Conservation (phyloP, 169 alveolate genomes). For the Toxoplasma gondii region DNA sequence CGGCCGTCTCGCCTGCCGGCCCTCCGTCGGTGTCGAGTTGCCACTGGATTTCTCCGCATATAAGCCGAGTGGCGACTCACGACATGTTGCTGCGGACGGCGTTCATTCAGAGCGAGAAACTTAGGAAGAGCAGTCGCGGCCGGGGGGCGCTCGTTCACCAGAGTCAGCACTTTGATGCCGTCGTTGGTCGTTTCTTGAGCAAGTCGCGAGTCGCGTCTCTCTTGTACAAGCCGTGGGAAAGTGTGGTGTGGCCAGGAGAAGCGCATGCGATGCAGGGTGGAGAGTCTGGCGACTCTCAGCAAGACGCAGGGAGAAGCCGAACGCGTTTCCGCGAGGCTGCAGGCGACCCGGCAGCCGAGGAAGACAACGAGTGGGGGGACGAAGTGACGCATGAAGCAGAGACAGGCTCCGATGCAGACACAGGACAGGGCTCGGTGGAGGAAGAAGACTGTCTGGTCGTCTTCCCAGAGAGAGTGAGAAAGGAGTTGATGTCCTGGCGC, state of each 20-base stretch:
- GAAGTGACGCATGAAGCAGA: background rate
- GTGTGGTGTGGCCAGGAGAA: background rate
- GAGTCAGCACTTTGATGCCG: background rate
- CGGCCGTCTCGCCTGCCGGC: background rate
- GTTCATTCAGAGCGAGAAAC: background rate
- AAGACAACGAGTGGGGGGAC: background rate
- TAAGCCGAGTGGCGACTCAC: background rate
- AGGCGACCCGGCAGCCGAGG: background rate
- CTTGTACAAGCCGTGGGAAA: background rate
- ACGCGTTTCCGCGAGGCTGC: too few species aligned
- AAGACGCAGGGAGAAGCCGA: too few species aligned
- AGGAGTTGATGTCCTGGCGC: background rate
- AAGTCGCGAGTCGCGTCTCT: background rate
- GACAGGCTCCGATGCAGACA: background rate
- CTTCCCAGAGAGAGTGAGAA: constrained; percentile 11
- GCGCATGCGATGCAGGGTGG: background rate
- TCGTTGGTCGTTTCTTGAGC: background rate
- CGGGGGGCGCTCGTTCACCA: too few species aligned
- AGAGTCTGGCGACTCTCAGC: too few species aligned
- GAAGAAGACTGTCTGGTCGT: background rate
- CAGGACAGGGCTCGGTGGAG: background rate
- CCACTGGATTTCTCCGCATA: background rate
- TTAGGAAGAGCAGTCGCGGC: background rate
- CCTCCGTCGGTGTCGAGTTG: background rate
- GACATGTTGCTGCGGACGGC: background rate